These are phyloP conservation scores for Clavulina sp. DNA, from an alignment of 768 basidiomycete genomes.

Conservation along the genomic window DNA sequence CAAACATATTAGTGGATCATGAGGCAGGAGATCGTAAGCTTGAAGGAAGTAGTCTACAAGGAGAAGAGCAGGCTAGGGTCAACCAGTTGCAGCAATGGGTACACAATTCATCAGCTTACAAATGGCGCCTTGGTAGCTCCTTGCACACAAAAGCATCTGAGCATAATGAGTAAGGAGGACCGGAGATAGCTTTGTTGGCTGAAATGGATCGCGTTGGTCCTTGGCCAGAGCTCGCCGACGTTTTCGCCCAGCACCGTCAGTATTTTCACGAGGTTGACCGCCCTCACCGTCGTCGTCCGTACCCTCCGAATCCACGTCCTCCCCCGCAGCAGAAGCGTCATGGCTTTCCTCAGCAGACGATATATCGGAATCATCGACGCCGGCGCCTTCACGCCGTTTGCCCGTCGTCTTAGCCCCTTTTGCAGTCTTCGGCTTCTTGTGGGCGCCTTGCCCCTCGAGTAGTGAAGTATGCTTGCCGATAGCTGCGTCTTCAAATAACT, in stretches of 20 bases:
- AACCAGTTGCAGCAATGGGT: neutral
- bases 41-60: slow-evolving; percentile 68
- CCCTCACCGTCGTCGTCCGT: slow-evolving; percentile 25
- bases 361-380: slow-evolving; percentile 33
- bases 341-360: neutral
- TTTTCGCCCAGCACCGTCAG: neutral
- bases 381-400: slow-evolving; percentile 42
- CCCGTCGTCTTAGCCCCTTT: too few relatives aligned
- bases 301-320: slow-evolving; percentile 18
- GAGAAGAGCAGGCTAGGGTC: neutral
- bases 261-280: slow-evolving; percentile 14
- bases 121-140: slow-evolving; percentile 79
- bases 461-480: too few relatives aligned
- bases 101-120: slow-evolving; percentile 39
- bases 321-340: slow-evolving; percentile 14
- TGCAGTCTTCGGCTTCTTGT: too few relatives aligned
- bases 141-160: slow-evolving; percentile 63
- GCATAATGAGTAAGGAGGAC: slow-evolving; percentile 60
- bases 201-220: slow-evolving; percentile 1
- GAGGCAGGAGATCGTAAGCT: slow-evolving; percentile 67
- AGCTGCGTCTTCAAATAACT: slow-evolving; percentile 45
- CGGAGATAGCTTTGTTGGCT: slow-evolving; percentile 50
- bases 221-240: neutral
- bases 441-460: too few relatives aligned
- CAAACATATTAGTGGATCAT: slow-evolving; percentile 76